Base-by-base conservation (phyloP, 805 yeast genomes). In the Wickerhamiella bombiphila region DNA sequence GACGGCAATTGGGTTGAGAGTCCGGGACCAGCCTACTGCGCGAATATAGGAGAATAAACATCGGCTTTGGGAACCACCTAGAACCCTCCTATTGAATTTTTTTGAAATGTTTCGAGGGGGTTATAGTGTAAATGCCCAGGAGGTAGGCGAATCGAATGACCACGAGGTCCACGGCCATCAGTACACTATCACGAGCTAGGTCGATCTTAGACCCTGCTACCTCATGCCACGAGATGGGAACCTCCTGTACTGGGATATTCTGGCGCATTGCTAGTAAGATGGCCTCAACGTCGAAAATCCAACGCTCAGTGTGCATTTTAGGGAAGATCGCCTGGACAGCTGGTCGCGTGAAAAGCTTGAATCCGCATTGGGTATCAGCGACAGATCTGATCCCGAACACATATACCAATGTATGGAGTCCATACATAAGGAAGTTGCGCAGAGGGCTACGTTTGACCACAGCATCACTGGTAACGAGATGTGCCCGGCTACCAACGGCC, bases 201-300 rank as follows among this genome's bases (percentile, higher is more conserved):
- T 78, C 95, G 58, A 91, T 79, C 59, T 91, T 91, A 31, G 94
- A 80, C 0, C 98, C 98, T 49, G 72, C 93, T 32, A 91, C 91
- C 59, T 91, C 98, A 58, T 85, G 94, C 98, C 98, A 91, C 42
- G 79, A 79, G 29, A 91, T 82, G 7, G 95, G 74, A 15, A 86
- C 71, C 61, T 91, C 98, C 36, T 59, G 62, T 34, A 86, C 66
- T 3, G 69, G 66, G 29, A 88, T 74, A 0, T 59, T 49, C 55
- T 82, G 82, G 44, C 80, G 65, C 47, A 73, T 70, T 1, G 86
- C 95, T 42, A 91, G 62, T 38, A 91, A 70, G 47, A 91, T 64
- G 13, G 88, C 72, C 61, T 91, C 98, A 22, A 91, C 96, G 54
- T 91, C 98, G 59, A 91, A 91, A 26, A 91, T 91, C 98, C 98